These are phyloP conservation scores for Maudiozyma bulderi DNA, from an alignment of 805 yeast species.

Conservation along the genomic window DNA sequence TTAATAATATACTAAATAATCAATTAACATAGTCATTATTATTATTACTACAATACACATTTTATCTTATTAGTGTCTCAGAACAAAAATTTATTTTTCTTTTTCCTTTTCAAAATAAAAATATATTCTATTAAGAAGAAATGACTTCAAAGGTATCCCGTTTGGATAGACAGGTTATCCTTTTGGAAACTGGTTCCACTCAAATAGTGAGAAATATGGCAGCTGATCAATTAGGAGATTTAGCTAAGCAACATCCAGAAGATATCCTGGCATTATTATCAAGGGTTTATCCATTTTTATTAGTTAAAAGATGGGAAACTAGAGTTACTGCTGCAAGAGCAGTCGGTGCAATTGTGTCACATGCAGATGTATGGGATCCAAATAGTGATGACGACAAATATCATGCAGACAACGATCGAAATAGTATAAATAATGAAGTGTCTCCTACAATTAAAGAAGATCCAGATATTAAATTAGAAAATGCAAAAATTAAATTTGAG, in stretches of 20 bases:
- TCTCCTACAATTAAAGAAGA: slow-evolving; percentile 8
- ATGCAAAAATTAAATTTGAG: slow-evolving; percentile 28
- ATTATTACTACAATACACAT: not conserved
- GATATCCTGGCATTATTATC: slow-evolving; percentile 75
- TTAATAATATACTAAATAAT: not conserved
- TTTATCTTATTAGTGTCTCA: not conserved
- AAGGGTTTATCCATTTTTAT: slow-evolving; percentile 82
- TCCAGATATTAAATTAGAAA: not conserved
- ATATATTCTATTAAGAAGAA: too few relatives aligned
- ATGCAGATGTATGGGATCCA: slow-evolving; percentile 80
- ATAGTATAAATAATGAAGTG: not conserved
- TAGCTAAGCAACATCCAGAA: slow-evolving; percentile 91
- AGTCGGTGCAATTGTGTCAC: slow-evolving; percentile 81
- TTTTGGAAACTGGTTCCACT: slow-evolving; percentile 88
- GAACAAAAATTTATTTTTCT: not conserved
- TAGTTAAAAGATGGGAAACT: slow-evolving; percentile 88
- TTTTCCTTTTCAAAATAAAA: not conserved
- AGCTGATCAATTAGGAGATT: slow-evolving; percentile 90
- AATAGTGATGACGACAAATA: slow-evolving; percentile 33
- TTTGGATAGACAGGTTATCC: slow-evolving; percentile 36
- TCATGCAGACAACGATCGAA: slow-evolving; percentile 4
- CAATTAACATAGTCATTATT: not conserved
- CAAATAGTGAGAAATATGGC: slow-evolving; percentile 91
- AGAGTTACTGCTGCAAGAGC: slow-evolving; percentile 92
- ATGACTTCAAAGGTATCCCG: slow-evolving; percentile 34